These are phyloP conservation scores for Leishmania arabica DNA, from an alignment of 208 protist genomes.

Conservation along the genomic window DNA sequence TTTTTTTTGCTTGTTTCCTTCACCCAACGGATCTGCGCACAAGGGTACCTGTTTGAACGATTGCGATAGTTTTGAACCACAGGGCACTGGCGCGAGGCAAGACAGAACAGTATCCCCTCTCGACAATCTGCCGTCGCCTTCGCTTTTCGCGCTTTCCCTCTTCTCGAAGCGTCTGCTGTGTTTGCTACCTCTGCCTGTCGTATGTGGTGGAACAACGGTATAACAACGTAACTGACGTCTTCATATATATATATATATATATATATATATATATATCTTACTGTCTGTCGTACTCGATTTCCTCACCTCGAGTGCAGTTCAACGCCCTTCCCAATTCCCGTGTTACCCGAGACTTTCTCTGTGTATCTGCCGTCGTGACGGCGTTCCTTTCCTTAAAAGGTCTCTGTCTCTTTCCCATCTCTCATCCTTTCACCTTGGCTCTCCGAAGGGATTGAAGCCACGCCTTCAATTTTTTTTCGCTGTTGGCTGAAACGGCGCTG, in stretches of 20 bases:
- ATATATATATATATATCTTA: neutral
- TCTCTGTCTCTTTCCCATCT: neutral
- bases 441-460: too few relatives aligned
- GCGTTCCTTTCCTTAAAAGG: neutral
- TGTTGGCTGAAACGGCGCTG: too few relatives aligned
- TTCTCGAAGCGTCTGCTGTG: neutral
- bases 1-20: neutral
- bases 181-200: neutral
- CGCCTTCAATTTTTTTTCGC: too few relatives aligned
- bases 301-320: neutral
- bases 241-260: neutral
- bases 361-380: neutral
- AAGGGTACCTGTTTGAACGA: neutral
- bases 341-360: too few relatives aligned
- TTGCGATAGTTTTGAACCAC: neutral
- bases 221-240: neutral
- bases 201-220: neutral
- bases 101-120: neutral
- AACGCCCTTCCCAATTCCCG: neutral
- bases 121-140: neutral
- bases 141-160: neutral
- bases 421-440: too few relatives aligned
- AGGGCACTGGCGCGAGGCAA: neutral
- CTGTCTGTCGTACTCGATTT: neutral
- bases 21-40: neutral